A percentile compares a stretch with the other conserved stretches of the same genome.
These are phyloP conservation scores for Diaporthe sp. DNA, from an alignment of 2,329 filamentous ascomycete species.

Conservation along the genomic window DNA sequence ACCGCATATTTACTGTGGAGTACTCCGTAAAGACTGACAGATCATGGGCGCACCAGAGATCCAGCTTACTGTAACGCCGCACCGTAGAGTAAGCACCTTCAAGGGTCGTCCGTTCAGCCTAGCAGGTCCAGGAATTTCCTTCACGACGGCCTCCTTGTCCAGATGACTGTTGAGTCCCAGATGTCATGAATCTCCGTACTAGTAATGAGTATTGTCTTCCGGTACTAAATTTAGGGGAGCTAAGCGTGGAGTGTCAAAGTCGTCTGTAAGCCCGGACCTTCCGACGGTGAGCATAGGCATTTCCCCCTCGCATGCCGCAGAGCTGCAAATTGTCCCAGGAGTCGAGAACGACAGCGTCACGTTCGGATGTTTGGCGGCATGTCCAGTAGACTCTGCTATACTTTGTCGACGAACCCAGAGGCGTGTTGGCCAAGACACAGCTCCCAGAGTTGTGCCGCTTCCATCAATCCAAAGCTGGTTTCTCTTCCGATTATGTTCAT, in stretches of 20 bases:
- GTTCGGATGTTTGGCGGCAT: background rate
- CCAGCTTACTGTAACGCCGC: background rate
- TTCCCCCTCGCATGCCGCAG: background rate
- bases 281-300: background rate
- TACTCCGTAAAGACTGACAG: background rate
- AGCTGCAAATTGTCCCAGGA: background rate
- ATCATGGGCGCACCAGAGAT: background rate
- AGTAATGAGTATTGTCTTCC: background rate
- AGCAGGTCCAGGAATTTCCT: background rate
- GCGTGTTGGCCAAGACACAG: background rate
- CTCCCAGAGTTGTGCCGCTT: background rate
- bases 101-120: background rate
- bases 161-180: background rate
- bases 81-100: background rate
- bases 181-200: background rate
- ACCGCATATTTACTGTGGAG: slow-evolving; percentile 15
- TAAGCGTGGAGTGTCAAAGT: background rate
- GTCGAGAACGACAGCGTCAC: background rate
- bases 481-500: too few relatives aligned
- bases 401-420: background rate
- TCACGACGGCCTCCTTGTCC: background rate
- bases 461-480: background rate
- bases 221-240: background rate
- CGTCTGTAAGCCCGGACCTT: background rate
- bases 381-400: too few relatives aligned